phyloP scores from a whole-genome alignment of 164 flowering plant species.

The Sextonia rubra region DNA sequence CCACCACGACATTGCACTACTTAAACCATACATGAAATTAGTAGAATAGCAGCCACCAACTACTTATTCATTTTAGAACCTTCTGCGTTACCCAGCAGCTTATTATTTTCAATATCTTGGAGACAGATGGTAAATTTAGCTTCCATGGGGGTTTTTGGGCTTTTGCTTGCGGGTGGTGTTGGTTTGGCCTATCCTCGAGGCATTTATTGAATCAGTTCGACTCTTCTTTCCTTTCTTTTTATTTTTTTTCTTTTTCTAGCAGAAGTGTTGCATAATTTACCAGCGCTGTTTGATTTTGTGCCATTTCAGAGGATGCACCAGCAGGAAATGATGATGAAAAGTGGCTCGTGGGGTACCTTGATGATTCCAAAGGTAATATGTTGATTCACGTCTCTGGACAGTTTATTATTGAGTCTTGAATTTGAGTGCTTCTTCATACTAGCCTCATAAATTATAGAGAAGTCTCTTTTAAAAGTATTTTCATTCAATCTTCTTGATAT shows the following conservation, averaged over 20 bases:
- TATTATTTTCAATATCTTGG: too few relatives aligned
- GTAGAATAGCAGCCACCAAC: too few relatives aligned
- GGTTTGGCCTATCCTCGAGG: neutral
- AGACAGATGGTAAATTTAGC: too few relatives aligned
- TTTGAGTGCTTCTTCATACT: neutral
- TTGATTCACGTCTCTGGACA: neutral
- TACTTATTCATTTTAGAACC: too few relatives aligned
- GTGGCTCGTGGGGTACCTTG: slow-evolving; percentile 34
- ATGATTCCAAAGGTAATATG: slow-evolving; percentile 32
- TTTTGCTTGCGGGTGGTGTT: too few relatives aligned
- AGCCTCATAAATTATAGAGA: too few relatives aligned
- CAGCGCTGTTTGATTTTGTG: neutral
- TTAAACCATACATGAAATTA: too few relatives aligned
- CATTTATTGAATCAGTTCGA: neutral
- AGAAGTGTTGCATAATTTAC: neutral
- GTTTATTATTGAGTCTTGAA: neutral
- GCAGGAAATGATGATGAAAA: slow-evolving; percentile 53
- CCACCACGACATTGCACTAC: too few relatives aligned
- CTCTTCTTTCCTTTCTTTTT: neutral
- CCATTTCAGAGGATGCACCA: slow-evolving; percentile 26
- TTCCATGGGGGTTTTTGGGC: neutral
- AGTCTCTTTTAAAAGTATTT: neutral
- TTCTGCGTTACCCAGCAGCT: too few relatives aligned
- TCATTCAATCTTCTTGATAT: neutral
- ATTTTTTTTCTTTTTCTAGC: neutral